These are phyloP conservation scores for Maudiozyma pseudohumilis DNA, from an alignment of 805 yeast genomes.

Conservation along the genomic window DNA sequence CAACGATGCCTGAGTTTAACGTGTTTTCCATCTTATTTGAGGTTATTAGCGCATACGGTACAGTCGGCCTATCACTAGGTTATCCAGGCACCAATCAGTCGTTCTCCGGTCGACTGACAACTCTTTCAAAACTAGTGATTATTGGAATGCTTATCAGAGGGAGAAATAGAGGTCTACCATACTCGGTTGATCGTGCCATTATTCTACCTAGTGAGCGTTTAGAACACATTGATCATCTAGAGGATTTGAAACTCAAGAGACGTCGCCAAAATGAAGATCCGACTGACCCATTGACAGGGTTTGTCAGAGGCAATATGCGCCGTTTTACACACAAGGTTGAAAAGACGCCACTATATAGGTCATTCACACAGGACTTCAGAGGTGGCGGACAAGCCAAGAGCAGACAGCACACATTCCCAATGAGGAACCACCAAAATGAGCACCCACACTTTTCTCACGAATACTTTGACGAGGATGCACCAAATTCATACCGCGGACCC, in stretches of 20 bases:
- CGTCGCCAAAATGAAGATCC: conserved; percentile 4
- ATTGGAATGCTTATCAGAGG: conserved; percentile 91
- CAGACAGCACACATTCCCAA: too few species aligned
- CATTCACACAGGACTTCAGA: neutral
- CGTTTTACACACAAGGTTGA: conserved; percentile 5
- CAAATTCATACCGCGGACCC: too few species aligned
- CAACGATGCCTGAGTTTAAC: conserved; percentile 41
- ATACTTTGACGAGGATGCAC: too few species aligned
- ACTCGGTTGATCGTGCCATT: conserved; percentile 86
- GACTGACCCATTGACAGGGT: conserved; percentile 25
- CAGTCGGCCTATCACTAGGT: conserved; percentile 88
- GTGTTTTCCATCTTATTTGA: conserved; percentile 76
- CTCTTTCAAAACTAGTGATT: conserved; percentile 71
- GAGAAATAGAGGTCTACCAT: conserved; percentile 92
- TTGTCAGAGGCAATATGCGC: conserved; percentile 15
- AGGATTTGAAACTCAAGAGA: conserved; percentile 29
- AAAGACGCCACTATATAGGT: neutral
- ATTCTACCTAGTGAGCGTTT: conserved; percentile 66
- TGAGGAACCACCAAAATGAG: too few species aligned
- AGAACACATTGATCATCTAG: conserved; percentile 50
- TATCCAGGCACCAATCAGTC: conserved; percentile 61
- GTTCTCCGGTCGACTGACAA: conserved; percentile 60
- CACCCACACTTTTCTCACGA: too few species aligned
- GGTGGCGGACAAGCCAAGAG: too few species aligned
- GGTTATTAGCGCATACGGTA: conserved; percentile 90